Conservation (phyloP, 768 basidiomycete genomes). For the Gautieria morchelliformis region DNA sequence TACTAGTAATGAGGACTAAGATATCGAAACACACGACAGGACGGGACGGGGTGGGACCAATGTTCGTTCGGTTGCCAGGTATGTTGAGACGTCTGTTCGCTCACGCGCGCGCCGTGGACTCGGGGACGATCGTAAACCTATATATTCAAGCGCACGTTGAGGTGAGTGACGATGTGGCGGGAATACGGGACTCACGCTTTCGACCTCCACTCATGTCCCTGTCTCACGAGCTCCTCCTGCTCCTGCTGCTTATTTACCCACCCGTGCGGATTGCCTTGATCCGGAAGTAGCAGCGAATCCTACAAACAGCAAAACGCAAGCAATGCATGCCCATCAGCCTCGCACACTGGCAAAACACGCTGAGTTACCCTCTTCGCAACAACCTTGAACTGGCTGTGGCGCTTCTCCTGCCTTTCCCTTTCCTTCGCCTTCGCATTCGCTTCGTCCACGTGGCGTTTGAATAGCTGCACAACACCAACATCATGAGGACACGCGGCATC, state of each 20-base stretch:
- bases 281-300: slow-evolving; percentile 50
- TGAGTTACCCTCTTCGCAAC: slow-evolving; percentile 54
- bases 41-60: no score
- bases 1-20: no score
- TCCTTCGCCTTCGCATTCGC: slow-evolving; percentile 18
- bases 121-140: slow-evolving; percentile 12
- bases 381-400: slow-evolving; percentile 65
- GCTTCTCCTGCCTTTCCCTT: slow-evolving; percentile 35
- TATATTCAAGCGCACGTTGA: neutral
- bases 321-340: neutral
- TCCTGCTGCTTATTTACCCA: slow-evolving; percentile 55
- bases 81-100: neutral
- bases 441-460: slow-evolving; percentile 49
- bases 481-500: neutral
- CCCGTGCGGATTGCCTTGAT: slow-evolving; percentile 56
- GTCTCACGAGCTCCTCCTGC: slow-evolving; percentile 31
- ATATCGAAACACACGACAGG: no score
- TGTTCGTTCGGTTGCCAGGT: no score
- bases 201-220: slow-evolving; percentile 45
- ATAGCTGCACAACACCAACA: slow-evolving; percentile 31
- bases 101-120: neutral
- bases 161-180: neutral
- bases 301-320: no score
- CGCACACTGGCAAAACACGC: no score
- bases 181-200: slow-evolving; percentile 31